Evolutionary conservation across 73 alveolate species (phyloP), one percentile per base, ranked within the genome.

Genomic region (Blepharisma japonicum): DNA sequence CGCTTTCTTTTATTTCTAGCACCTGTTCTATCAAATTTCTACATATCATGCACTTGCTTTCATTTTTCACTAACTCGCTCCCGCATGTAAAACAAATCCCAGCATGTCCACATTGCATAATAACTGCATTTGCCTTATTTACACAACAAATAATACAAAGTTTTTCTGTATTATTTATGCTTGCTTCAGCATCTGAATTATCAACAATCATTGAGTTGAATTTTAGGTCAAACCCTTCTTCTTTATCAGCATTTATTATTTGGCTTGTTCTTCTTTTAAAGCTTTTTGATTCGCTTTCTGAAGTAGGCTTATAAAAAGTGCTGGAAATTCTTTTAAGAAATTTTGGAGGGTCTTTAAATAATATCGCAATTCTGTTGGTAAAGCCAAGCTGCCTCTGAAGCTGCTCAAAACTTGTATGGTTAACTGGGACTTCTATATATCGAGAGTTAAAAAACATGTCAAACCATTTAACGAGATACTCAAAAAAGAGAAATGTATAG

Each of bases 31-130:
- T 61, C 2, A 18, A n/a, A n/a, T 14, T 25, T 25, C 74, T 61
- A 5, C 74, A 61, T 14, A 61, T 61, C 39, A 20, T n/a, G 5
- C 74, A 61, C 74, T 61, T 61, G n/a, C 23, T 14, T 18, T n/a
- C 23, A 8, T 61, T 61, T 39, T 61, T 61, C 74, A n/a, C 14
- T 48, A 61, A 8, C 4, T 61, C 50, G 23, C 74, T 14, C n/a
- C 47, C 74, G 5, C 74, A 61, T 2, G 14, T 1, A 61, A 61
- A 61, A 25, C 74, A 61, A n/a, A 61, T 25, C 4, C 74, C 74
- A 61, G 50, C 74, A 61, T 61, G 74, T 3, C 74, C 74, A 61
- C 74, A 61, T 20, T 61, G 38, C 74, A 61, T 61, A 61, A 61
- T 14, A 61, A 61, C 23, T 9, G 50, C 74, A 61, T 61, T 25